Base-by-base conservation (phyloP, 345 rosid species). In the Geranium rotundifolium region DNA sequence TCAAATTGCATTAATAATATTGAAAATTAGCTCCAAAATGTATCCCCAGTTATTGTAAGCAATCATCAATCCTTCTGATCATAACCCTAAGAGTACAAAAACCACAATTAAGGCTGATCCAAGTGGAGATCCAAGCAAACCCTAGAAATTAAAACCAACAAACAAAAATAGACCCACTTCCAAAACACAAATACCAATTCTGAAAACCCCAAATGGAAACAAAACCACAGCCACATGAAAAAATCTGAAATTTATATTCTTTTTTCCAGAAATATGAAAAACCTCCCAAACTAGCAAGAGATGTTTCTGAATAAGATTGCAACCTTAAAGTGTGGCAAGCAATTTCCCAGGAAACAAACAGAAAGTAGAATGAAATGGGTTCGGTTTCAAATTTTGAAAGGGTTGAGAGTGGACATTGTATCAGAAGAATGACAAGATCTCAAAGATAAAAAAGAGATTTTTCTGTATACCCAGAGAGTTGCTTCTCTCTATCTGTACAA, bases 121-220 rank as follows among this genome's bases (percentile, higher is more conserved):
- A 70, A 70, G 65, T 39, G 64, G 57, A 62, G 79, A 80, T 78
- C 73, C 60, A 72, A 73, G 71, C 74, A 78, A 80, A 76, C 81
- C 88, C 83, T 75, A 75, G 64, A 69, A 41, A 34, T 34, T 34
- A 57, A 54, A 59, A 31, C 17, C 67, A 68, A 57, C 54, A 49
- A 74, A 63, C 61, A 60, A 58, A 19, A 29, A 64, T 56, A 46
- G 67, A 65, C 37, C 69, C 61, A 60, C 63, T 65, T 54, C 0
- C 59, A 10, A 52, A 30, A 67, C 50, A 60, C n/a, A 66, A 69
- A 54, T 58, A 63, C 60, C 29, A 66, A 61, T 72, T 65, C 19
- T 37, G 7, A 12, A 57, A 60, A 61, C 56, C 20, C 23, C 37
- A 31, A 31, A 31, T 31, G 7, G 37, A 31, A 76, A 60, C 67